A percentile compares a stretch with the other conserved stretches of the same genome.
These are phyloP conservation scores for Microbotryum lychnidis-dioicae DNA, from an alignment of 1,284 basidiomycete genomes.

Conservation along the genomic window DNA sequence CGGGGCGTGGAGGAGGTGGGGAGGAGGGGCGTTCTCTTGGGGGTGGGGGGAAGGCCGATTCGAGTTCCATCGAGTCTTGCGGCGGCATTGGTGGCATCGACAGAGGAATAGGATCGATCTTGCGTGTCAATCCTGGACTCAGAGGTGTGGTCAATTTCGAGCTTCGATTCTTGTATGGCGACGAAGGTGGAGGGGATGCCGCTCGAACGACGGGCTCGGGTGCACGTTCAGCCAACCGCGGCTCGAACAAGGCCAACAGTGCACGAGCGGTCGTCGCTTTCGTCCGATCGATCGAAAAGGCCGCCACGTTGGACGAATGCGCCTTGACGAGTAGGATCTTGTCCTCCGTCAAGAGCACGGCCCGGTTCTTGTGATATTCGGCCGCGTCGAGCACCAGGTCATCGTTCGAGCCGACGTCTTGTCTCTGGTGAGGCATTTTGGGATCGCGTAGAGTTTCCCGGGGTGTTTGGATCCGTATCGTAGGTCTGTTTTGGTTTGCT, in stretches of 20 bases:
- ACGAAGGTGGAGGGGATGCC: too few species aligned
- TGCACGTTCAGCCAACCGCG: not conserved
- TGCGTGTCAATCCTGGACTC: too few species aligned
- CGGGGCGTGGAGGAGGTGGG: not conserved
- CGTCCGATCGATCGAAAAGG: not conserved
- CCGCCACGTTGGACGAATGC: slow-evolving; percentile 13
- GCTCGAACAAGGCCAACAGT: slow-evolving; percentile 5
- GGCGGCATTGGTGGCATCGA: not conserved
- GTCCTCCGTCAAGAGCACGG: slow-evolving; percentile 24
- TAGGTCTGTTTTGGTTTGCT: too few species aligned
- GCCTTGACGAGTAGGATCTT: slow-evolving; percentile 20
- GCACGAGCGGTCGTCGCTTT: not conserved
- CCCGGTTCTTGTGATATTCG: slow-evolving; percentile 5
- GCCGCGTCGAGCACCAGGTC: slow-evolving; percentile 25
- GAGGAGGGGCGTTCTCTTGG: not conserved
- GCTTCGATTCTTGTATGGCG: too few species aligned
- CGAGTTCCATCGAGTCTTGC: slow-evolving; percentile 15
- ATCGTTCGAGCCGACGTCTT: slow-evolving; percentile 14
- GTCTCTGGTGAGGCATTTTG: not conserved
- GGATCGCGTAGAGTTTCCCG: too few species aligned
- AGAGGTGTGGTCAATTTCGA: too few species aligned
- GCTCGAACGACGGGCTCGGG: too few species aligned
- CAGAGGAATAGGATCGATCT: not conserved
- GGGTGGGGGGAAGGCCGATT: not conserved
- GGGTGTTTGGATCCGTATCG: too few species aligned